Base-by-base conservation (phyloP, 225 moss, liverwort and hornwort species). In the Straminergon stramineum region DNA sequence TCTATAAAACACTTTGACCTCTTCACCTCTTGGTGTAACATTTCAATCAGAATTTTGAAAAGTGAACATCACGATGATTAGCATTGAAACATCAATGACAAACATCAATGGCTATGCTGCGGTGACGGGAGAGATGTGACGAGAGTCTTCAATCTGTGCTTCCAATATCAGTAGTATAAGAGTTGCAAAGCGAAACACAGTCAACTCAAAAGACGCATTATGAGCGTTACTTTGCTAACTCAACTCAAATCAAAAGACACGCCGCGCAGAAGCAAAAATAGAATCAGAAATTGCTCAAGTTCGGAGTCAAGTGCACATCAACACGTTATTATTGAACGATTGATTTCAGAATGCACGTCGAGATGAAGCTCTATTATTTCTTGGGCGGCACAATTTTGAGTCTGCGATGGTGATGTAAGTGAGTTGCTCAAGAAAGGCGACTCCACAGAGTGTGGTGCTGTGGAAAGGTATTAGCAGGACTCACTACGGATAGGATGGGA, bases 391-490 rank as follows among this genome's bases (percentile, higher is more conserved):
- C 28, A 83, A 66, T 88, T 43, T 35, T 39, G 34, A 79, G 57
- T n/a, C 28, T 43, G 69, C 65, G 15, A 60, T 65, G 23, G 31
- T 65, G 66, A 84, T 74, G 86, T 14, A 27, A 83, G 83, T 75
- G 87, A 82, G 82, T 81, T 87, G 87, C 87, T 81, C 45, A 70
- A 68, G 71, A 61, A 85, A 87, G 81, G 91, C 64, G 85, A 89
- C 91, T 89, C 66, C 85, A 88, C 58, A 84, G 86, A 90, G 89
- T 77, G 85, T 83, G 93, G 85, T 89, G 89, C 77, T 91, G 91
- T 70, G 51, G 90, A 88, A 71, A 88, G 79, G 86, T 65, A 75
- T 90, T 84, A 60, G 84, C 60, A 41, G 27, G 77, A 77, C 32
- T n/a, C n/a, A n/a, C n/a, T 63, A 27, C 9, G 77, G 64, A 88